Conservation (phyloP, 768 basidiomycete genomes). For the Pleurotus tuoliensis region DNA sequence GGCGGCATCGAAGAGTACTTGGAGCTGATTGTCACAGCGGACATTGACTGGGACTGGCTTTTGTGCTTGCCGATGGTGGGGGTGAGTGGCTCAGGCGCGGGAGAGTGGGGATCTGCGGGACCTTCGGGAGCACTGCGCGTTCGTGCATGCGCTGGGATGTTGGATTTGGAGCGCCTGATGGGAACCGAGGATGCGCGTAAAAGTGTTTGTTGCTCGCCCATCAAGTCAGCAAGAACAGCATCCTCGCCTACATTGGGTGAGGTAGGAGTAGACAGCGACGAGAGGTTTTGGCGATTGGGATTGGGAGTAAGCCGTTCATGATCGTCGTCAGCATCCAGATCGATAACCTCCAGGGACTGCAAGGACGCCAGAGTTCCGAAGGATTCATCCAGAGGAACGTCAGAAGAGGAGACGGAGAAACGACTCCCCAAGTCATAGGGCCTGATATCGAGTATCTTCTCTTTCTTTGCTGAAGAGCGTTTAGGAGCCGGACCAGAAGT, state of each 20-base stretch:
- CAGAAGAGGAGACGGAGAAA: conserved; percentile 2
- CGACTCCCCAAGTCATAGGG: conserved; percentile 2
- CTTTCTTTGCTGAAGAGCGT: neutral
- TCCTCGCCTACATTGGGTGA: conserved; percentile 2
- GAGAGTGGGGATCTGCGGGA: neutral
- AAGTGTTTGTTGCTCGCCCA: neutral
- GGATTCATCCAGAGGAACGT: neutral
- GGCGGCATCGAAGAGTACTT: neutral
- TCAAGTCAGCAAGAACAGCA: neutral
- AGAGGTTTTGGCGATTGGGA: neutral
- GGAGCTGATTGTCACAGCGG: conserved; percentile 4
- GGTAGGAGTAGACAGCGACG: neutral
- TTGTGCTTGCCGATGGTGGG: neutral
- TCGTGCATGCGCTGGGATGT: neutral
- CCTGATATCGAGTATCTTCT: neutral
- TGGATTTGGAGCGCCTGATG: neutral
- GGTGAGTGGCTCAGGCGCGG: neutral
- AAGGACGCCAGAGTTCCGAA: neutral
- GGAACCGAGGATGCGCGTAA: conserved; percentile 1
- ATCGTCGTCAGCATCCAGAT: neutral
- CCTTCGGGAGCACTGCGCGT: neutral
- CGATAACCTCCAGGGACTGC: conserved; percentile 1
- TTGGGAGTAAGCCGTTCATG: neutral
- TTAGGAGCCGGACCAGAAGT: neutral
- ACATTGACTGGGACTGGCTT: conserved; percentile 3